Evolutionary conservation across 2,329 filamentous ascomycete species (phyloP).

Genomic region (Sarocladiaceae sp.): DNA sequence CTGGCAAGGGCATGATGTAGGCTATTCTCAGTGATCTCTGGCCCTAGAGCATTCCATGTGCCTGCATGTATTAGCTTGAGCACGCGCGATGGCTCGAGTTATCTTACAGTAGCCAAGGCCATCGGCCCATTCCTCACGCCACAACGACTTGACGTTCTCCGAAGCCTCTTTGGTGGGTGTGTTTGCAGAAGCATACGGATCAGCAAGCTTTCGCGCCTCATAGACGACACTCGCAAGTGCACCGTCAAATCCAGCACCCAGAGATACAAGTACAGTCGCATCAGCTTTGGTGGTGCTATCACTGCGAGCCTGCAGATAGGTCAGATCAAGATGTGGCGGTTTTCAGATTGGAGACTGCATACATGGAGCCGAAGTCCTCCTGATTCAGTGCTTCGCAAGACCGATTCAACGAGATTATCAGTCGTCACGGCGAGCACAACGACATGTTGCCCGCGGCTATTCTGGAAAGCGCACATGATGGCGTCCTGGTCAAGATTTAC

Average conservation of each 20-base stretch:
- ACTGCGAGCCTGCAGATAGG: constrained; percentile 51
- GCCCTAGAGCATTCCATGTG: constrained; percentile 88
- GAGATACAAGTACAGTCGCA: constrained; percentile 64
- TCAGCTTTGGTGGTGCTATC: constrained; percentile 53
- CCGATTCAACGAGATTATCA: constrained; percentile 62
- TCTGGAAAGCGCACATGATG: constrained; percentile 73
- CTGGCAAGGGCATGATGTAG: constrained; percentile 70
- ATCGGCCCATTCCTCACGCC: constrained; percentile 88
- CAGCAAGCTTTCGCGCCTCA: constrained; percentile 78
- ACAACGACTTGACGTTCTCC: constrained; percentile 53
- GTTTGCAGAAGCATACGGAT: constrained; percentile 19
- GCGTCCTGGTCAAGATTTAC: constrained; percentile 71
- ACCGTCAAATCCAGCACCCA: constrained; percentile 68
- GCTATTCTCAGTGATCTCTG: constrained; percentile 75
- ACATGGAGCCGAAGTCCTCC: constrained; percentile 67
- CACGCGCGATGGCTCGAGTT: background rate
- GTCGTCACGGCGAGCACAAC: constrained; percentile 78
- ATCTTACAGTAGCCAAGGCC: constrained; percentile 78
- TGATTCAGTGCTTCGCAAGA: constrained; percentile 61
- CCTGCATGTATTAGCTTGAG: constrained; percentile 32
- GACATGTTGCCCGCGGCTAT: constrained; percentile 65
- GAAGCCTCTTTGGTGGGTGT: constrained; percentile 46
- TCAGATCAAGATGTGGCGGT: background rate
- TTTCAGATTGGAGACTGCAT: constrained; percentile 22
- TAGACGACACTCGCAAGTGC: constrained; percentile 82